Base-by-base conservation (phyloP, 1,139 yeast species). In the Pichia sp. region DNA sequence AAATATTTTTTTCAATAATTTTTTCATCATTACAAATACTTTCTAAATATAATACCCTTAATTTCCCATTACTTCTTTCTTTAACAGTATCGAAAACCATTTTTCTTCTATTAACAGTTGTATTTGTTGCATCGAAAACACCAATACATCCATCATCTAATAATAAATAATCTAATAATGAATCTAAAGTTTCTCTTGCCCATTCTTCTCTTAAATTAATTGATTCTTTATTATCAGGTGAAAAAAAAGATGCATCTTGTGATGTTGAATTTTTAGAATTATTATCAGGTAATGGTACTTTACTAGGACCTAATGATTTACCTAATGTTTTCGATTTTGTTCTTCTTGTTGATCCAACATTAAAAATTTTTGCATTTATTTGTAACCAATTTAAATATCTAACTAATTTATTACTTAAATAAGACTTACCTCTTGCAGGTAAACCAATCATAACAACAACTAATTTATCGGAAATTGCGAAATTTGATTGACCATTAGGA, bases 401-500 rank as follows among this genome's bases (percentile, higher is more conserved):
- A 5, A 95, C 83, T 40, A 89, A 71, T 59, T 89, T 90, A 63
- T 87, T 89, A 43, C 96, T 87, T 53, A 89, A 83, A 62, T 89
- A 90, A 7, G 95, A 83, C 64, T 89, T 89, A 6, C 97, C 97
- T 42, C 96, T 39, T 22, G 56, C 56, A 0, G 96, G 96, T 35
- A 87, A 67, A 0, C 97, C 97, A 12, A 89, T 95, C 96, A 87
- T 87, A 26, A 92, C 95, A 53, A 90, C 87, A 23, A 90, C 96
- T 45, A 90, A 56, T 33, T 58, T 48, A 45, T 60, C 64, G 32
- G 51, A 52, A 6, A 42, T 38, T 4, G 57, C 48, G 16, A 41
- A 37, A 33, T 52, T 51, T 43, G 85, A 84, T 46, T 74, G 73
- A 8, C 96, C 96, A 60, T 87, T 94, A 0, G 96, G 95, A 0